Evolutionary conservation across 1,139 yeast genomes (phyloP).

Genomic region (Yarrowia galli): DNA sequence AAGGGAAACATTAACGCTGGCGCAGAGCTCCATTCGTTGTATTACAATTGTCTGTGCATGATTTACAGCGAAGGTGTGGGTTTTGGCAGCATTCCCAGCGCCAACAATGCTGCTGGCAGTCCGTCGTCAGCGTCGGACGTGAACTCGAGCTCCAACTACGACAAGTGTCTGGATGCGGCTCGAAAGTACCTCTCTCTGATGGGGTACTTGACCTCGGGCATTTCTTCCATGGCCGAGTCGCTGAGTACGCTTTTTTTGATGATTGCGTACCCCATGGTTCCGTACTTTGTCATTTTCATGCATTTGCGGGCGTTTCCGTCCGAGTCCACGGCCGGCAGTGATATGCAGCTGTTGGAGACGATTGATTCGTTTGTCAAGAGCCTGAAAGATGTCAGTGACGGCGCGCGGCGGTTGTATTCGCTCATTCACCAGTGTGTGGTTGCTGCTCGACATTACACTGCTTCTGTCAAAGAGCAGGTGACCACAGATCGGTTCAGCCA

Average conservation of each 20-base stretch:
- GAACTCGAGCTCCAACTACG: slow-evolving; percentile 12
- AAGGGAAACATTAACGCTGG: slow-evolving; percentile 28
- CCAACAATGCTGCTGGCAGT: slow-evolving; percentile 21
- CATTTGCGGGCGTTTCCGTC: slow-evolving; percentile 15
- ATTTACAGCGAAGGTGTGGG: slow-evolving; percentile 15
- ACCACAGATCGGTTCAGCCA: slow-evolving; percentile 3
- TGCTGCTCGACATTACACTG: slow-evolving; percentile 15
- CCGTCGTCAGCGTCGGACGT: slow-evolving; percentile 20
- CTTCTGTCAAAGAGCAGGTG: slow-evolving; percentile 18
- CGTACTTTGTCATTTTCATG: slow-evolving; percentile 29
- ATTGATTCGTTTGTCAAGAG: slow-evolving; percentile 15
- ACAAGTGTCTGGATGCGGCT: slow-evolving; percentile 27
- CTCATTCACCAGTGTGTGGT: slow-evolving; percentile 31
- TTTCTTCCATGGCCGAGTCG: slow-evolving; percentile 20
- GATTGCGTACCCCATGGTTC: slow-evolving; percentile 36
- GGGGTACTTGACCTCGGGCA: slow-evolving; percentile 5
- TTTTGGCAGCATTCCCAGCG: slow-evolving; percentile 19
- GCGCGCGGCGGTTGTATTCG: slow-evolving; percentile 12
- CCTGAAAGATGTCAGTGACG: slow-evolving; percentile 8
- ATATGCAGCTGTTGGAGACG: slow-evolving; percentile 13
- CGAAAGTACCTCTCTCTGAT: slow-evolving; percentile 14
- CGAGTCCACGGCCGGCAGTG: slow-evolving; percentile 5
- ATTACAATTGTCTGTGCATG: slow-evolving; percentile 31
- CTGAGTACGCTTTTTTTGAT: slow-evolving; percentile 19
- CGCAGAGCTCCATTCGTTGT: slow-evolving; percentile 24